Base-by-base conservation (phyloP, 2,329 filamentous ascomycete genomes). In the Nigrospora sphaerica region DNA sequence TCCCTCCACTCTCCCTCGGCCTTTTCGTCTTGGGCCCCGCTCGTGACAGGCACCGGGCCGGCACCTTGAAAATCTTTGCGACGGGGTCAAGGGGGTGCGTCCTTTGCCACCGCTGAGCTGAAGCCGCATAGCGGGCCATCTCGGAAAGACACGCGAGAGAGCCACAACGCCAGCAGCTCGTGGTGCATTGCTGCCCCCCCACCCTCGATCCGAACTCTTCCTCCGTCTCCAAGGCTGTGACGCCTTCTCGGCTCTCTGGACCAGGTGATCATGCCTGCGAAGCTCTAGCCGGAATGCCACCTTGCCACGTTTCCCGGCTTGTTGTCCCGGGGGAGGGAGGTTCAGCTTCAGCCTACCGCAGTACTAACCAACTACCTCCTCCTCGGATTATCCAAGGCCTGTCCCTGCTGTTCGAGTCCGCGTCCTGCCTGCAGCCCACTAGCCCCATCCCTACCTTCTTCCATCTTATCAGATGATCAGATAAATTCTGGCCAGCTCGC, bases 391-490 rank as follows among this genome's bases (percentile, higher is more conserved):
- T 9, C 33, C 34, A 31, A 12, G 33, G 12, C 6, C n/a, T 12
- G 13, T 14, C 42, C n/a, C 28, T 16, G 18, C 42, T 23, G 16
- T 19, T 13, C 18, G 28, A 31, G 42, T 44, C 42, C 32, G 34
- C 35, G 33, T 19, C 17, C 14, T 33, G 12, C 35, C 33, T 33
- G 32, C n/a, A 35, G 33, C 12, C 33, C 33, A 13, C 33, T n/a
- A 2, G 13, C 16, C 12, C 16, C 34, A 14, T 36, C 5, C 14
- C 55, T 55, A 51, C 50, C 38, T 38, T 44, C 43, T 42, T 23
- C 39, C 45, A 51, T 54, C 49, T 52, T 51, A 54, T 54, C 54
- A 50, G 54, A 56, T 54, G 13, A 56, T 56, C 54, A 51, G 52
- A 56, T 53, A 53, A 51, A 52, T 52, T 47, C 41, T 54, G 52